phyloP scores from a whole-genome alignment of 371 early-diverging fungal genomes.

The Rhizomucor miehei region DNA sequence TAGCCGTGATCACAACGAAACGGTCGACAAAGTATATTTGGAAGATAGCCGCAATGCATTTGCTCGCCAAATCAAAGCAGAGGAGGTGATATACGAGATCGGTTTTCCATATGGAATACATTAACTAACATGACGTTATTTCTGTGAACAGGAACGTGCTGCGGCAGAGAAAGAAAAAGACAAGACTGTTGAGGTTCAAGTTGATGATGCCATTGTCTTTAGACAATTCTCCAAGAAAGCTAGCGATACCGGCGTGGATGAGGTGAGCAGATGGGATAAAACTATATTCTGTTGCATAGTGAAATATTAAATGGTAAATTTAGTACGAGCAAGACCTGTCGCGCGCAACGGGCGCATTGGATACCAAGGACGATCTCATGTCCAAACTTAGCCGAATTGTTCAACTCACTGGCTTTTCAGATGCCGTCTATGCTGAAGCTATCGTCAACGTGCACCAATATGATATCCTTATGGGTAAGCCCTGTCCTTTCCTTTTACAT shows the following conservation, averaged over 20 bases:
- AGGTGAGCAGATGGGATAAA: slow-evolving; percentile 31
- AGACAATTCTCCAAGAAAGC: slow-evolving; percentile 81
- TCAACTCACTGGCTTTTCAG: slow-evolving; percentile 97
- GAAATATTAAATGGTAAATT: background rate
- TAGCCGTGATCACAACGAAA: slow-evolving; percentile 47
- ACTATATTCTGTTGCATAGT: background rate
- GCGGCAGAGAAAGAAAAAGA: slow-evolving; percentile 63
- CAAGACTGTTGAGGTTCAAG: slow-evolving; percentile 71
- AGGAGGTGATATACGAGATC: slow-evolving; percentile 47
- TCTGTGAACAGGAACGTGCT: slow-evolving; percentile 26
- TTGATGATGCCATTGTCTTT: slow-evolving; percentile 87
- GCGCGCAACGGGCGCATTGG: slow-evolving; percentile 78
- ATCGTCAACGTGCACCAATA: slow-evolving; percentile 95
- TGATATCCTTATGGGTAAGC: slow-evolving; percentile 86
- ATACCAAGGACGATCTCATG: slow-evolving; percentile 70
- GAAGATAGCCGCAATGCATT: slow-evolving; percentile 80
- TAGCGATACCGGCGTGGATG: slow-evolving; percentile 65
- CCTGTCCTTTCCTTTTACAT: background rate
- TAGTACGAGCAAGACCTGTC: slow-evolving; percentile 85
- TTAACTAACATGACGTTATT: too few species aligned
- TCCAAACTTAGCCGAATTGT: slow-evolving; percentile 90
- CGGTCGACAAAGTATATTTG: slow-evolving; percentile 70
- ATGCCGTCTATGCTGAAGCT: slow-evolving; percentile 99
- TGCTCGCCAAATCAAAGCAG: slow-evolving; percentile 71
- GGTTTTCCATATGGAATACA: too few species aligned